Base-by-base conservation (phyloP, 2,329 filamentous ascomycete genomes). In the Stagonosporopsis chrysanthemi region DNA sequence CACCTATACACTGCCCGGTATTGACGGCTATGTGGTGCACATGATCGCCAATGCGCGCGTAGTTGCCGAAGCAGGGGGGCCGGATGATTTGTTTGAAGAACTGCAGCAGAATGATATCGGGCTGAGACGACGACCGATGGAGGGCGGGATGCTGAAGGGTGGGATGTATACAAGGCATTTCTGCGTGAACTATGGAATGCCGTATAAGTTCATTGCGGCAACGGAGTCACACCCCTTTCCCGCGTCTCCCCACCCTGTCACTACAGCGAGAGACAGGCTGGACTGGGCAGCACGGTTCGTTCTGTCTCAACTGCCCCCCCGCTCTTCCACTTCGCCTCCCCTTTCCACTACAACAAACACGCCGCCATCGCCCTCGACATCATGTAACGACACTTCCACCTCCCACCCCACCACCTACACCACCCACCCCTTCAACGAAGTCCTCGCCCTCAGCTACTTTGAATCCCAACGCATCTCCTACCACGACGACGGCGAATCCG, bases 401-500 rank as follows among this genome's bases (percentile, higher is more conserved):
- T 26, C 22, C 11, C 39, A 22, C 11, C 23, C n/a, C 22, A 9
- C 23, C 1, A 7, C 11, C 11, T 50, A 45, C 35, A n/a, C 11
- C 4, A 2, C 7, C 7, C 49, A 45, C 23, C 19, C 81, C 6
- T 89, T 88, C 74, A 90, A 90, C 58, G 88, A 90, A 67, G 74
- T 86, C 6, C 81, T 90, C 1, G 81, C 83, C 2, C 77, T 90
- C 0, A 86, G 83, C 0, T 90, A 90, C 67, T 84, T 88, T 64
- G 80, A 88, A 64, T 74, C 79, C 0, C 83, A 86, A 45, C 79
- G 79, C 26, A 89, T 90, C 50, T 80, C 77, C 26, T 88, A 83
- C 63, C 87, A 90, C 56, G 87, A 90, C 55, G 88, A 90, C 62
- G 88, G 88, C 4, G 88, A 90, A 66, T 76, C 74, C 9, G 84